phyloP scores from a whole-genome alignment of 2,329 filamentous ascomycete species.

The Penicillium sp. region DNA sequence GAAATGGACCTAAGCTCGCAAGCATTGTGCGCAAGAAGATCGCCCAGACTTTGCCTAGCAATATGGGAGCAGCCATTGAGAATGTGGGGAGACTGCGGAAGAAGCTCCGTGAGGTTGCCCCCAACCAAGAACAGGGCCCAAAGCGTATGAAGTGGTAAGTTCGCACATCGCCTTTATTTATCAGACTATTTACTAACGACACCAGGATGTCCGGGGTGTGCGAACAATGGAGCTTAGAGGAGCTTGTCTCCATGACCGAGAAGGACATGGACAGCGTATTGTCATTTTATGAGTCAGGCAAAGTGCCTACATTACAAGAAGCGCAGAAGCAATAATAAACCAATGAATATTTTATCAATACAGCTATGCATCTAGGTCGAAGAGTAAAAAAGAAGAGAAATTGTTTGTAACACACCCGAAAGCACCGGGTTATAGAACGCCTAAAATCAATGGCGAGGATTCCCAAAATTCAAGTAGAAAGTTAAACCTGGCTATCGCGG shows the following conservation, averaged over 20 bases:
- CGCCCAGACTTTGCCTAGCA: slow-evolving; percentile 71
- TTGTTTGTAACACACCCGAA: slow-evolving; percentile 19
- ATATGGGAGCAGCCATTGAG: slow-evolving; percentile 82
- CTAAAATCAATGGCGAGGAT: slow-evolving; percentile 22
- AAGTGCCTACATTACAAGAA: slow-evolving; percentile 40
- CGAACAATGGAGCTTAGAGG: slow-evolving; percentile 80
- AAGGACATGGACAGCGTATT: slow-evolving; percentile 84
- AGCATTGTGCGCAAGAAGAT: slow-evolving; percentile 84
- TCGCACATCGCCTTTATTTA: not conserved
- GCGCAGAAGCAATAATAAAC: slow-evolving; percentile 27
- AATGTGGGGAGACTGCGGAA: slow-evolving; percentile 78
- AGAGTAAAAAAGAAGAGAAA: slow-evolving; percentile 13
- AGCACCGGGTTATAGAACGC: slow-evolving; percentile 19
- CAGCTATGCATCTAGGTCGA: slow-evolving; percentile 24
- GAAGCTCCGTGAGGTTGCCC: slow-evolving; percentile 77
- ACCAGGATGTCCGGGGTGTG: slow-evolving; percentile 87
- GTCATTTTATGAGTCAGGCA: slow-evolving; percentile 62
- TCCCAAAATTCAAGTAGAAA: slow-evolving; percentile 31
- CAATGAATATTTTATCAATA: slow-evolving; percentile 24
- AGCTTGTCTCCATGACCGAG: slow-evolving; percentile 79
- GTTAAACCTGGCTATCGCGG: slow-evolving; percentile 30
- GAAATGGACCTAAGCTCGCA: slow-evolving; percentile 88
- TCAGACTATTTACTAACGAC: not conserved
- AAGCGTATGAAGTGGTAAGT: slow-evolving; percentile 87
- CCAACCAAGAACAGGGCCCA: slow-evolving; percentile 70